phyloP scores from a whole-genome alignment of 257 asterid genomes.

The Solanum virginianum region DNA sequence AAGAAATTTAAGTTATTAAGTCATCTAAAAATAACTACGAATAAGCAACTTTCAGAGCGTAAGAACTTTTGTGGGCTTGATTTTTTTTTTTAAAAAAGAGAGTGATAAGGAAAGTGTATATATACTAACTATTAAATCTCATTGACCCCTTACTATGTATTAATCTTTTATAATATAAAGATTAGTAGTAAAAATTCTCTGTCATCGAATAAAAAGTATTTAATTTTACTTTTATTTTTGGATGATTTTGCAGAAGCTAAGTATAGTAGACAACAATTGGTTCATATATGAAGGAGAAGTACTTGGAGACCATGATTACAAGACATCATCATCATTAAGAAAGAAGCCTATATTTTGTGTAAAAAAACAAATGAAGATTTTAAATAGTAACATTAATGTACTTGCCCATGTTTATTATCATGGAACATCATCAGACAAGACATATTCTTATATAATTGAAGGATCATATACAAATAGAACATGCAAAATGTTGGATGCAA shows the following conservation, averaged over 20 bases:
- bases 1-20: neutral
- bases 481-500: slow-evolving; percentile 47
- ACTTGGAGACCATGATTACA: slow-evolving; percentile 8
- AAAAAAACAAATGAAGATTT: slow-evolving; percentile 22
- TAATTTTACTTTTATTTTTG: neutral
- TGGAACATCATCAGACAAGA: slow-evolving; percentile 13
- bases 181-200: neutral
- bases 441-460: slow-evolving; percentile 30
- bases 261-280: slow-evolving; percentile 44
- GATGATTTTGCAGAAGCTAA: slow-evolving; percentile 28
- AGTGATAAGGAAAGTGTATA: neutral
- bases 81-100: accelerated
- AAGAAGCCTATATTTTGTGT: slow-evolving; percentile 36
- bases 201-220: neutral
- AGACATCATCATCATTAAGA: neutral
- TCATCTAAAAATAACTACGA: neutral
- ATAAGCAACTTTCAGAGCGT: neutral
- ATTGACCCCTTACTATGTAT: neutral
- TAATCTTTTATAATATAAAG: neutral
- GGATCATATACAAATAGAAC: slow-evolving; percentile 55
- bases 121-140: neutral
- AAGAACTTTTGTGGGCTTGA: neutral
- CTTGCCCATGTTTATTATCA: slow-evolving; percentile 38
- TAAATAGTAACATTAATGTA: slow-evolving; percentile 17
- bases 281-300: slow-evolving; percentile 56